Percentiles rank a stretch among this genome's conserved stretches.
Evolutionary conservation across 106 monocot genomes (phyloP).

Genomic region (Dioscorea dumetorum): DNA sequence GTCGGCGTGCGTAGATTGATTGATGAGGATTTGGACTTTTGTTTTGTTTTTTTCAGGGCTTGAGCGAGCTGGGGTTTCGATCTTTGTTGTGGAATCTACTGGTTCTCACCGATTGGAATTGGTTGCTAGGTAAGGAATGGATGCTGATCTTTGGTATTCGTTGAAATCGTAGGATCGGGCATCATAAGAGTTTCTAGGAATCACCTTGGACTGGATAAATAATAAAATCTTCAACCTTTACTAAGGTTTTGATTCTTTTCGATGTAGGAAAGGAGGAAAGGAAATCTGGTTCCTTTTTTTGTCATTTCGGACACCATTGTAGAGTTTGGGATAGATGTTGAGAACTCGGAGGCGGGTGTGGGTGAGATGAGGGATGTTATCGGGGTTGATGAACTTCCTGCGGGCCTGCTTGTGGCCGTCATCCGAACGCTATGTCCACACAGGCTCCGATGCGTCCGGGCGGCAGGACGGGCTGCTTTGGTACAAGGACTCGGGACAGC

Average conservation of each 20-base stretch:
- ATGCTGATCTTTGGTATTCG: neutral
- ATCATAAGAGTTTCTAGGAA: neutral
- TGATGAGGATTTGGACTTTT: neutral
- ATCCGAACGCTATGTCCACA: slow-evolving; percentile 15
- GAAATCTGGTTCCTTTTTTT: neutral
- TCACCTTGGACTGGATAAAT: no score
- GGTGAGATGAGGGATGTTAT: slow-evolving; percentile 49
- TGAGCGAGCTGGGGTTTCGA: neutral
- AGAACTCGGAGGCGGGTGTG: slow-evolving; percentile 4
- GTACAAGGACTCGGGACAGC: slow-evolving; percentile 41
- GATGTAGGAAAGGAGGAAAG: no score
- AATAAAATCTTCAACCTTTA: no score
- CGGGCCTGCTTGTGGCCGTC: slow-evolving; percentile 27
- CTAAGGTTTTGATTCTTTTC: no score
- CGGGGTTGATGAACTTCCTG: slow-evolving; percentile 34
- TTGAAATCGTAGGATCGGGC: neutral
- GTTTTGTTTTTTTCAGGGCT: neutral
- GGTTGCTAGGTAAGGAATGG: no score
- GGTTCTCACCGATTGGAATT: no score
- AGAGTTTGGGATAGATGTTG: slow-evolving; percentile 2
- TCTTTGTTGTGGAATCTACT: neutral
- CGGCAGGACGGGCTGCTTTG: slow-evolving; percentile 43
- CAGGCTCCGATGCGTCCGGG: slow-evolving; percentile 18
- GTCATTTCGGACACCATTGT: neutral
- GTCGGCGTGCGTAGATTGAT: neutral